Evolutionary conservation across 2,329 filamentous ascomycete species (phyloP).

Genomic region (Huntiella omanensis): DNA sequence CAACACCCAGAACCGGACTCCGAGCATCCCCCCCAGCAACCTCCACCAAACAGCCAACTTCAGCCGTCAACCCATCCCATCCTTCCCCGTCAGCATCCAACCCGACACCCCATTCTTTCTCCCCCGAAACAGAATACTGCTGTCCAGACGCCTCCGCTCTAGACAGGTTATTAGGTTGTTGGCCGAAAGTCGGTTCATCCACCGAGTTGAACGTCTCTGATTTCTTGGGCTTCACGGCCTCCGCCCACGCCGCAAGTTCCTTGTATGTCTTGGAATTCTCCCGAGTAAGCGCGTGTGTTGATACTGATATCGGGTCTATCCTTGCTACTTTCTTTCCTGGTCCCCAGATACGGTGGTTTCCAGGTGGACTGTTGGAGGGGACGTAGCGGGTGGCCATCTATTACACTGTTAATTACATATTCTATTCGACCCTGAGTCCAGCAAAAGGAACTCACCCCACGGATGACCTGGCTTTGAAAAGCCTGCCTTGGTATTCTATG

Average conservation of each 20-base stretch:
- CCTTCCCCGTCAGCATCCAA: background rate
- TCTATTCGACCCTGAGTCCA: no score
- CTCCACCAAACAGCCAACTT: slow-evolving; percentile 9
- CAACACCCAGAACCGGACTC: slow-evolving; percentile 31
- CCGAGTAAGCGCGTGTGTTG: background rate
- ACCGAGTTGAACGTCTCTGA: no score
- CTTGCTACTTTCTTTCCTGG: no score
- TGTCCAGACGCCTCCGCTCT: background rate
- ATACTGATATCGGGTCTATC: no score
- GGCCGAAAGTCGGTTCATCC: background rate
- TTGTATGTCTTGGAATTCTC: background rate
- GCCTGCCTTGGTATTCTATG: background rate
- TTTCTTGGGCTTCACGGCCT: background rate
- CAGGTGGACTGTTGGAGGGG: no score
- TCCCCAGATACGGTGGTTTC: no score
- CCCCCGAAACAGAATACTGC: no score
- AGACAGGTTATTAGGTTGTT: slow-evolving; percentile 5
- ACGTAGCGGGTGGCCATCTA: no score
- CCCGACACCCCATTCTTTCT: background rate
- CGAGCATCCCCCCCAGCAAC: slow-evolving; percentile 21
- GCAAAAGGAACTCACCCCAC: no score
- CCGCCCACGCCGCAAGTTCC: background rate
- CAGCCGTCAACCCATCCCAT: background rate
- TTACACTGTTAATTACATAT: no score
- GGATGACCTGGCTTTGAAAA: no score